These are phyloP conservation scores for Chrysosporium keratinophilum DNA, from an alignment of 2,329 filamentous ascomycete species.

Conservation along the genomic window DNA sequence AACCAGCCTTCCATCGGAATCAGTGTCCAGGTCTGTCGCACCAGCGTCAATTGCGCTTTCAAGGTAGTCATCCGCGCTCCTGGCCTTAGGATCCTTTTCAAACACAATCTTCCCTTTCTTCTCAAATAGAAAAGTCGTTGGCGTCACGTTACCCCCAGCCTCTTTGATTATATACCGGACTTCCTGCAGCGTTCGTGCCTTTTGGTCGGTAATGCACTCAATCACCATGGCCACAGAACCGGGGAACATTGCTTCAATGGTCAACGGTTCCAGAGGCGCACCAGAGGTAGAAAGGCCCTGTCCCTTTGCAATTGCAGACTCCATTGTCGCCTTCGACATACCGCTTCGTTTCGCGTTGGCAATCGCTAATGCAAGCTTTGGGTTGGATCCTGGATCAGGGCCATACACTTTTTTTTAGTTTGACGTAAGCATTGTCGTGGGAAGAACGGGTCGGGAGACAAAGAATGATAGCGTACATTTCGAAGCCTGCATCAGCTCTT, in stretches of 20 bases:
- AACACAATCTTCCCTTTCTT: conserved; percentile 67
- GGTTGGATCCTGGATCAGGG: conserved; percentile 61
- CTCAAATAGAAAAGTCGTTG: conserved; percentile 75
- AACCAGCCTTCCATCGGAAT: conserved; percentile 59
- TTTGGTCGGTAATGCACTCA: conserved; percentile 77
- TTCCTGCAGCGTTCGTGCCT: conserved; percentile 61
- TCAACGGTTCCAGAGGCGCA: conserved; percentile 62
- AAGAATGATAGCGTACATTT: conserved; percentile 47
- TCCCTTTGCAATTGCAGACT: conserved; percentile 74
- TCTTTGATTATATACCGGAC: conserved; percentile 62
- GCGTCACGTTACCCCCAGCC: conserved; percentile 56
- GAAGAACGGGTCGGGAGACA: background rate
- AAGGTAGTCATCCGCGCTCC: conserved; percentile 59
- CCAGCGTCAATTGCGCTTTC: conserved; percentile 78
- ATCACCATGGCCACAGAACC: conserved; percentile 65
- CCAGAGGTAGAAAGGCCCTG: conserved; percentile 72
- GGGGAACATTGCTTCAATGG: conserved; percentile 70
- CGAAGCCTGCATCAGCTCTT: conserved; percentile 63
- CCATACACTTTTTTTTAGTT: conserved; percentile 53
- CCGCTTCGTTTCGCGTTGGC: conserved; percentile 71
- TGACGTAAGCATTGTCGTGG: conserved; percentile 9
- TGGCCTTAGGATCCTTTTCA: conserved; percentile 41
- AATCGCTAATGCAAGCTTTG: conserved; percentile 63
- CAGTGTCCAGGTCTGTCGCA: conserved; percentile 46
- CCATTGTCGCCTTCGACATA: conserved; percentile 74